Conservation (phyloP, 768 basidiomycete species). For the Mrakia blollopis region DNA sequence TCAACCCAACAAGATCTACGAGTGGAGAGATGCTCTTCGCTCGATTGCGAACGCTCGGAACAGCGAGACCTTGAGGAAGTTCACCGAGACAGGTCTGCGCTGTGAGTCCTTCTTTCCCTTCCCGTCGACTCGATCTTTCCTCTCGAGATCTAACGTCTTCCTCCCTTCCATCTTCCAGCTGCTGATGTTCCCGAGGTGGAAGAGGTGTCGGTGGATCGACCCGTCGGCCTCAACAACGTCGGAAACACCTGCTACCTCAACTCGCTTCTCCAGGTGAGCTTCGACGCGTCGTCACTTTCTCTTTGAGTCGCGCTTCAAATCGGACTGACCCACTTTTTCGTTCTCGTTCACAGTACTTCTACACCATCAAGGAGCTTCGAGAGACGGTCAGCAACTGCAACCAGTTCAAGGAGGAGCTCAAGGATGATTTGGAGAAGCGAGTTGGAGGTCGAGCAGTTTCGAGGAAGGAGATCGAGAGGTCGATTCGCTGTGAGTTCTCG, state of each 20-base stretch:
- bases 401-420: slow-evolving; percentile 64
- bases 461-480: slow-evolving; percentile 70
- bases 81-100: slow-evolving; percentile 62
- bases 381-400: slow-evolving; percentile 64
- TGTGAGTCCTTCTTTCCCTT: slow-evolving; percentile 53
- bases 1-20: not conserved
- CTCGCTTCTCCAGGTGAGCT: slow-evolving; percentile 62
- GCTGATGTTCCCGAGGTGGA: not conserved
- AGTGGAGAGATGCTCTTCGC: slow-evolving; percentile 32
- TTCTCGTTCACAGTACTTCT: slow-evolving; percentile 73
- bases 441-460: slow-evolving; percentile 84
- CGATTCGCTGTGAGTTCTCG: slow-evolving; percentile 65
- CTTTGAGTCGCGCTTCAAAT: not conserved
- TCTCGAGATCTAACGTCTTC: not conserved
- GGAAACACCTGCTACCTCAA: slow-evolving; percentile 82
- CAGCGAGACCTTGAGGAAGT: slow-evolving; percentile 64
- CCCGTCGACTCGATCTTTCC: too few relatives aligned
- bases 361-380: slow-evolving; percentile 86
- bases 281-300: not conserved
- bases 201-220: slow-evolving; percentile 52
- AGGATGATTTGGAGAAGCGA: slow-evolving; percentile 63
- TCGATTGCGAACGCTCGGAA: slow-evolving; percentile 66
- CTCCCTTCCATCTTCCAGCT: slow-evolving; percentile 42
- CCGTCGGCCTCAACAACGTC: slow-evolving; percentile 79
- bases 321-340: slow-evolving; percentile 41